Evolutionary conservation across 2,329 filamentous ascomycete species (phyloP), one percentile per base, ranked within the genome.

Genomic region (Pseudohalonectria lignicola): DNA sequence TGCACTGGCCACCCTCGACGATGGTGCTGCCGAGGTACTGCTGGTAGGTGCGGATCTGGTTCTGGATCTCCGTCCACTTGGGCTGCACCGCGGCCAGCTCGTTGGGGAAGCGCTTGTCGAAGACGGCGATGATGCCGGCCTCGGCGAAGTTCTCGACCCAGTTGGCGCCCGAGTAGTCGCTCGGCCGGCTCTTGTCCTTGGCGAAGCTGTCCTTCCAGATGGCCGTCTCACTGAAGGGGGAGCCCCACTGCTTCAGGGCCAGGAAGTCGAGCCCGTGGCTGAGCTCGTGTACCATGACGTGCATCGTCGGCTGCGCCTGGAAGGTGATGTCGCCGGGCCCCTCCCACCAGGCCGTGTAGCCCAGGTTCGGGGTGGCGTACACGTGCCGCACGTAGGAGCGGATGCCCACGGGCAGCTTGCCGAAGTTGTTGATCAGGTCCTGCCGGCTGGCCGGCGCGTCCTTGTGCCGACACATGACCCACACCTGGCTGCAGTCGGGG

Each of bases 381-480:
- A 41, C 45, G 40, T 53, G 47, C 30, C 47, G 44, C 16, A 55
- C 41, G 31, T 46, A 50, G 23, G 47, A 40, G 7, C 55, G 47
- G 43, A 53, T 54, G 34, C 46, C 47, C 11, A 56, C 39, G 10
- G 55, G 55, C 11, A 56, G 21, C 19, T 50, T 48, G 10, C 53
- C 53, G 25, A 55, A 55, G 19, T 51, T 39, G 30, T 49, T 46
- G 11, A 50, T 44, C 45, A 57, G 52, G 18, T 47, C 43, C 4
- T 34, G 31, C 37, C 50, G 34, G 41, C 37, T 44, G n/a, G 48
- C 40, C 2, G 41, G 38, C 9, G 51, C 43, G 23, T 50, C 40
- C 31, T 45, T 49, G 41, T 55, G 52, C 2, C 55, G 45, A 38
- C 55, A 58, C 31, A 58, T 49, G 36, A 50, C 46, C 54, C 54